Base-by-base conservation (phyloP, 495 filamentous ascomycete genomes). In the Trichoderma erinaceum region DNA sequence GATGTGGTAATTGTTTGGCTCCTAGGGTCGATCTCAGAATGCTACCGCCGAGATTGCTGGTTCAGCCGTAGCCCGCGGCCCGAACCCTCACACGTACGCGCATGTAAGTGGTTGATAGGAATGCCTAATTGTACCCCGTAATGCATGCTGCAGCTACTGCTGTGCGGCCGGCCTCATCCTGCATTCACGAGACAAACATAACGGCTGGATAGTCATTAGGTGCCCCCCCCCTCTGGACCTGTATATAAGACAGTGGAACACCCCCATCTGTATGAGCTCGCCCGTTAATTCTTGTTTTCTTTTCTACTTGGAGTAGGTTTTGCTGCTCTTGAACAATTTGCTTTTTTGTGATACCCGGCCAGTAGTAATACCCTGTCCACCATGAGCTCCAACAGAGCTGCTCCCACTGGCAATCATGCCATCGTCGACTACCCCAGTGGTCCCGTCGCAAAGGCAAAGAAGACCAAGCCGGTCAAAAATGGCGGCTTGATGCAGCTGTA, bases 401-500 rank as follows among this genome's bases (percentile, higher is more conserved):
- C 56, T 25, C 4, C 27, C 23, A 61, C 32, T 61, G 56, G 56
- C 56, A 61, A 61, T 32, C 56, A 61, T 61, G 56, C 56, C 56
- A n/a, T 8, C 23, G 13, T 32, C 56, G 56, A 61, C 0, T 61
- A 61, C 16, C 56, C 56, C 25, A 13, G 25, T 13, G 56, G 56
- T 2, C 56, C 56, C 8, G 56, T 61, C 16, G 56, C 23, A 13
- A 66, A 66, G 43, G n/a, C 43, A 16, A 66, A 66, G 63, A 65
- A 41, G 65, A 27, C 56, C 13, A 66, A 66, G 43, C n/a, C 65
- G 2, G 41, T 12, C 43, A 66, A 44, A 18, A 5, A 46, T 21
- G 65, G 65, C 38, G 25, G 43, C 43, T 32, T 66, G 43, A 46
- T 66, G 43, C 41, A 41, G 65, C 18, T 66, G 41, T 46, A 46